These are phyloP conservation scores for Heliocybe sulcata DNA, from an alignment of 1,284 basidiomycete species.

Conservation along the genomic window DNA sequence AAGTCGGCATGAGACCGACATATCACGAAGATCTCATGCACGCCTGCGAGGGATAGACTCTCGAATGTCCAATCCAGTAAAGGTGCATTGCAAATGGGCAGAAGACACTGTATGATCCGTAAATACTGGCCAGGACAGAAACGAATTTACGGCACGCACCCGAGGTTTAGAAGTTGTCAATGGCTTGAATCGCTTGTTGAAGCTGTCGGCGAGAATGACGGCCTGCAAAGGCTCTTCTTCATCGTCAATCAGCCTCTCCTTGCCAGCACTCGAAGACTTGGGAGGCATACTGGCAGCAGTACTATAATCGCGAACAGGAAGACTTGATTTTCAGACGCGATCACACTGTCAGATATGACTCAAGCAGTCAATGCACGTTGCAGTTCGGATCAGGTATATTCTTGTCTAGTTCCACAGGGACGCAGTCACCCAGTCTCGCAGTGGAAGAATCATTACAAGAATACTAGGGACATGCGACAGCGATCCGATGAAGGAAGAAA, in stretches of 20 bases:
- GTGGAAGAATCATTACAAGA: constrained; percentile 46
- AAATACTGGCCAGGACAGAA: background rate
- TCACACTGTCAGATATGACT: constrained; percentile 1
- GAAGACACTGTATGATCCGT: constrained; percentile 70
- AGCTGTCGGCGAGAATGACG: constrained; percentile 91
- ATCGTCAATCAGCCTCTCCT: constrained; percentile 55
- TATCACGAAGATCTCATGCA: constrained; percentile 94
- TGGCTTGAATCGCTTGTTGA: constrained; percentile 89
- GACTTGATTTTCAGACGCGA: background rate
- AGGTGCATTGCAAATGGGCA: constrained; percentile 92
- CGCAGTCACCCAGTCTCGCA: constrained; percentile 1
- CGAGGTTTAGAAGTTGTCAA: constrained; percentile 80
- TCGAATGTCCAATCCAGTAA: constrained; percentile 96
- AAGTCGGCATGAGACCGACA: constrained; percentile 83
- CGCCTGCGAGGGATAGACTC: constrained; percentile 84
- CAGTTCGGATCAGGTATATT: background rate
- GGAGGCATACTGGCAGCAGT: constrained; percentile 42
- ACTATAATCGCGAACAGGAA: background rate
- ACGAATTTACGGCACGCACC: constrained; percentile 31
- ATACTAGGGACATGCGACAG: constrained; percentile 44
- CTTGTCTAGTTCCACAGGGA: background rate
- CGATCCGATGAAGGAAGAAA: constrained; percentile 33
- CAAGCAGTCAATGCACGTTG: background rate
- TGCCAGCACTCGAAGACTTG: constrained; percentile 43
- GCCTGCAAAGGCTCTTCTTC: constrained; percentile 86